Evolutionary conservation across 1,139 yeast species (phyloP), one percentile per base, ranked within the genome.

Genomic region (Dujonia santamariae): DNA sequence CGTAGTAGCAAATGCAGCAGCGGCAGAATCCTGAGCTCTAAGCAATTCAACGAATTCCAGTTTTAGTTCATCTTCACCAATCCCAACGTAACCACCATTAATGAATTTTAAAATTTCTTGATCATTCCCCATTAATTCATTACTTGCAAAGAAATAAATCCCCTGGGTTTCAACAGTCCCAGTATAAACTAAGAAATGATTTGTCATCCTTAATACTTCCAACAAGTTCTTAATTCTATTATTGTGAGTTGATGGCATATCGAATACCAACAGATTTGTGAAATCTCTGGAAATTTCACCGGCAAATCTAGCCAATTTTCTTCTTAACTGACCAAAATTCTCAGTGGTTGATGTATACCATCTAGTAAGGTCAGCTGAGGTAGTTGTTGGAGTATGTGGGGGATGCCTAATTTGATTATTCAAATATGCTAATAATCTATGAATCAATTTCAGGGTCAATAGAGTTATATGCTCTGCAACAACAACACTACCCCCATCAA

Each of bases 261-360:
- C 77, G 53, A 80, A 86, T 15, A 80, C 80, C 19, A 82, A 68
- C 0, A 94, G 74, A 52, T 92, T 90, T 41, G 85, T 85, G 46
- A 86, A 86, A 31, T 83, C 79, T 35, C 80, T 72, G 7, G 85
- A 75, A 17, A 88, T 63, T 32, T 79, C 78, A 31, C 78, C 75
- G 18, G 84, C 76, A 50, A 90, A 86, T 48, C 96, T 78, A 16
- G 86, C 76, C 38, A 90, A 69, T 51, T 87, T 86, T 51, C 98
- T 78, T 48, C 95, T 84, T 37, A 86, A 69, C 36, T 87, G 84
- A 25, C 96, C 90, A 44, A 85, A 80, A 44, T 84, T 85, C 47
- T 90, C 97, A 32, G 88, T 78, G 0, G 92, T 76, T 3, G 85
- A 75, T n/a, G 81, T 72, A 42, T 81, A 79, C 95, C 96, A 86